Base-by-base conservation (phyloP, 2,329 filamentous ascomycete species). In the Didymella lethalis region DNA sequence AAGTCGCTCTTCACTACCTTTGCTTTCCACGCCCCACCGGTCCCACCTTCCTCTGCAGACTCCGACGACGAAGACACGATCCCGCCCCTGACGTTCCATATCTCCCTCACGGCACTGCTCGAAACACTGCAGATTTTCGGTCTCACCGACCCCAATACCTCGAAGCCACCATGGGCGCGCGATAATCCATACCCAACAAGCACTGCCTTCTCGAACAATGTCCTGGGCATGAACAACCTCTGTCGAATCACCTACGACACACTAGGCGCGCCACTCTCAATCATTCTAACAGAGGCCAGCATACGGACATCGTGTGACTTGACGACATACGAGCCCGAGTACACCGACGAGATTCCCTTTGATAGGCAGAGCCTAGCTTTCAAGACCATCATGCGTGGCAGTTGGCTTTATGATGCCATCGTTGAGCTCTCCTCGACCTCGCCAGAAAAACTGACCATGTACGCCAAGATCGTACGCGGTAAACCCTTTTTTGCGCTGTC, bases 91-190 rank as follows among this genome's bases (percentile, higher is more conserved):
- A 86, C 85, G 50, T 99, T 99, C 74, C 90, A 96, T 73, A 89
- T 98, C 64, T 95, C 93, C 2, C 85, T 99, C 8, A 84, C 89
- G 4, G 91, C 94, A 18, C 85, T 99, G 3, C 86, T 99, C 52
- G 95, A 98, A 79, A 96, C 94, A 0, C 84, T 99, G 7, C 94
- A 97, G 72, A 98, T 99, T 48, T 96, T 99, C 71, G 92, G 92
- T 48, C 86, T 93, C 48, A 80, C 79, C 23, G 80, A 82, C 58
- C 78, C 80, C 11, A 69, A 65, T 54, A 77, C 66, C 61, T 70
- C 56, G 57, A 77, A 64, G 65, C 75, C 68, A 56, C 71, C 60
- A 67, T 79, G 71, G 78, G 77, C 66, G 49, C 78, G 62, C 74
- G 78, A 72, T 65, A 79, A 64, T 66, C 78, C 73, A 57, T 80